Evolutionary conservation across 768 basidiomycete genomes (phyloP).

Genomic region (Mycena capillaripes): DNA sequence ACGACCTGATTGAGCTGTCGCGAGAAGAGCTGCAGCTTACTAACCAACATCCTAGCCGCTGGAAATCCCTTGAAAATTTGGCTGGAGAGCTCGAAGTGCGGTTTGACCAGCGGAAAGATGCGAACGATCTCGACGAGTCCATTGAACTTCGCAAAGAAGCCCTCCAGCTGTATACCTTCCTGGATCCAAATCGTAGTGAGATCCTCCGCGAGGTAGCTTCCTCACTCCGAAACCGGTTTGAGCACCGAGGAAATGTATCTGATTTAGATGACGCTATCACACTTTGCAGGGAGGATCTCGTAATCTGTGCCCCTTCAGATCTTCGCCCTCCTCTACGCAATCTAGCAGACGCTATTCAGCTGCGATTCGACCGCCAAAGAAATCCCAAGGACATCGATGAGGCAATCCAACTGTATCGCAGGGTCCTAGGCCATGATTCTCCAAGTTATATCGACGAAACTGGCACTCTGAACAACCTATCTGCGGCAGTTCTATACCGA

Average conservation of each 20-base stretch:
- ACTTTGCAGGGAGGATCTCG: neutral
- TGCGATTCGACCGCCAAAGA: too few relatives aligned
- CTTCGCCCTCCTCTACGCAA: too few relatives aligned
- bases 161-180: neutral
- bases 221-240: neutral
- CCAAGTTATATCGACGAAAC: neutral
- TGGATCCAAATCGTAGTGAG: neutral
- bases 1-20: neutral
- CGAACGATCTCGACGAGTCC: slow-evolving; percentile 2
- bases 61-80: neutral
- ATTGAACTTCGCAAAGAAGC: slow-evolving; percentile 1
- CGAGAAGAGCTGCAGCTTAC: slow-evolving; percentile 5
- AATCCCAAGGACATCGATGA: too few relatives aligned
- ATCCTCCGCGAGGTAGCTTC: neutral
- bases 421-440: neutral
- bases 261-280: slow-evolving; percentile 9
- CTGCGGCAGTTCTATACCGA: neutral
- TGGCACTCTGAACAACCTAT: slow-evolving; percentile 7
- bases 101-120: slow-evolving; percentile 2
- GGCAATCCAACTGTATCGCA: slow-evolving; percentile 10
- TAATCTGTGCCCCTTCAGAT: neutral
- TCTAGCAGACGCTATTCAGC: too few relatives aligned
- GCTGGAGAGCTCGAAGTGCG: neutral
- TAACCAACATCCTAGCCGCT: neutral
- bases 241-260: neutral